Percentiles rank a stretch among this genome's conserved stretches.
Conservation (phyloP, 306 rosid genomes). For the Abrus pulchellus region DNA sequence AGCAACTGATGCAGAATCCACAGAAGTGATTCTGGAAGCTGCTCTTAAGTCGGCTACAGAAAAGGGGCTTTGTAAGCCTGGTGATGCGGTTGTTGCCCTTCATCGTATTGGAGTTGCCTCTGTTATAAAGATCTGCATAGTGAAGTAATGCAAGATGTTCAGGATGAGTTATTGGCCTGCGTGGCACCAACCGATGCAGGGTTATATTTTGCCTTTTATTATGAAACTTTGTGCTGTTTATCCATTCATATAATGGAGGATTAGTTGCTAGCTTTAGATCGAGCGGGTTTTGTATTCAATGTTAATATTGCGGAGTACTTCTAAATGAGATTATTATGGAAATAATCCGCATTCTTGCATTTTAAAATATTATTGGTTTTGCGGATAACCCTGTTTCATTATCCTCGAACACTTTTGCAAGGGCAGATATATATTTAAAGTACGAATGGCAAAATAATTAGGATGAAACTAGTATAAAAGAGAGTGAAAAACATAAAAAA, state of each 20-base stretch:
- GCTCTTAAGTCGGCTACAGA: constrained; percentile 80
- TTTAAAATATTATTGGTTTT: not conserved
- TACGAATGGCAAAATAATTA: not conserved
- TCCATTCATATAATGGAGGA: constrained; percentile 46
- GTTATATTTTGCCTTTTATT: constrained; percentile 42
- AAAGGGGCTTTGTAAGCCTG: constrained; percentile 78
- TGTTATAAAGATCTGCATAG: constrained; percentile 90
- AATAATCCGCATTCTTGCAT: constrained; percentile 26
- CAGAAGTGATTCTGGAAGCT: constrained; percentile 92
- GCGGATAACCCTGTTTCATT: not conserved
- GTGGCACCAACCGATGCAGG: constrained; percentile 37
- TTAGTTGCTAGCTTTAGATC: constrained; percentile 37
- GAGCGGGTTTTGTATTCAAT: constrained; percentile 42
- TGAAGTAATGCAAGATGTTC: constrained; percentile 57
- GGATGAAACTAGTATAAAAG: not conserved
- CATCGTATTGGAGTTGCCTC: constrained; percentile 93
- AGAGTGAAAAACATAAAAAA: too few relatives aligned
- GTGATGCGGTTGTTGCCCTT: constrained; percentile 92
- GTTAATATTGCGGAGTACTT: constrained; percentile 9
- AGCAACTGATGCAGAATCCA: constrained; percentile 99
- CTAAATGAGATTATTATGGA: constrained; percentile 38
- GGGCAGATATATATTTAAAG: not conserved
- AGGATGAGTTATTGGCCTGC: constrained; percentile 32
- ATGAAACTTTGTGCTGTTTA: constrained; percentile 44
- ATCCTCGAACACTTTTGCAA: not conserved